phyloP scores from a whole-genome alignment of 495 filamentous ascomycete genomes.

The Tetracladium marchalianum region DNA sequence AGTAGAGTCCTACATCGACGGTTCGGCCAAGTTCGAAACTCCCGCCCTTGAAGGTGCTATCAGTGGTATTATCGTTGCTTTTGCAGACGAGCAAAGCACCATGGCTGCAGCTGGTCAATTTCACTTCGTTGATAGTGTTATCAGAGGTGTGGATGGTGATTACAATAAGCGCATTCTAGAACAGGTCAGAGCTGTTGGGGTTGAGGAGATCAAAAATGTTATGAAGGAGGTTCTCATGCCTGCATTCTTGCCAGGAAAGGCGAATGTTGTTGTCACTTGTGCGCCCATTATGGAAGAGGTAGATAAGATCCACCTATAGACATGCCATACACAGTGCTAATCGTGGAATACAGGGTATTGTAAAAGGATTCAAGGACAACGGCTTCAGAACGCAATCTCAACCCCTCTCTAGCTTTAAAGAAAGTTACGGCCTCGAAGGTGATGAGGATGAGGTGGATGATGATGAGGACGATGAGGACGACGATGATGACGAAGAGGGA shows the following conservation, averaged over 20 bases:
- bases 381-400: slow-evolving; percentile 73
- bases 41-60: slow-evolving; percentile 82
- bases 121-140: slow-evolving; percentile 73
- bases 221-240: slow-evolving; percentile 69
- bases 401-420: slow-evolving; percentile 71
- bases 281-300: slow-evolving; percentile 78
- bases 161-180: slow-evolving; percentile 69
- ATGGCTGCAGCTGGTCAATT: slow-evolving; percentile 68
- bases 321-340: slow-evolving; percentile 10
- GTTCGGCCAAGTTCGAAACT: slow-evolving; percentile 57
- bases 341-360: slow-evolving; percentile 44
- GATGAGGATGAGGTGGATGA: slow-evolving; percentile 60
- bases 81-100: slow-evolving; percentile 80
- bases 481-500: slow-evolving; percentile 13
- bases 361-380: slow-evolving; percentile 56
- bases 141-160: slow-evolving; percentile 64
- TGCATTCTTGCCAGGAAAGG: slow-evolving; percentile 63
- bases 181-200: slow-evolving; percentile 62
- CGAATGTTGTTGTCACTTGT: slow-evolving; percentile 84
- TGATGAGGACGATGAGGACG: slow-evolving; percentile 53
- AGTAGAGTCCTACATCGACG: slow-evolving; percentile 57
- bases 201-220: slow-evolving; percentile 66
- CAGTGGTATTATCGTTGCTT: slow-evolving; percentile 70
- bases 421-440: slow-evolving; percentile 77
- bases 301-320: slow-evolving; percentile 22